phyloP scores from a whole-genome alignment of 192 early-diverging fungal genomes.

The Coemansia sp. region DNA sequence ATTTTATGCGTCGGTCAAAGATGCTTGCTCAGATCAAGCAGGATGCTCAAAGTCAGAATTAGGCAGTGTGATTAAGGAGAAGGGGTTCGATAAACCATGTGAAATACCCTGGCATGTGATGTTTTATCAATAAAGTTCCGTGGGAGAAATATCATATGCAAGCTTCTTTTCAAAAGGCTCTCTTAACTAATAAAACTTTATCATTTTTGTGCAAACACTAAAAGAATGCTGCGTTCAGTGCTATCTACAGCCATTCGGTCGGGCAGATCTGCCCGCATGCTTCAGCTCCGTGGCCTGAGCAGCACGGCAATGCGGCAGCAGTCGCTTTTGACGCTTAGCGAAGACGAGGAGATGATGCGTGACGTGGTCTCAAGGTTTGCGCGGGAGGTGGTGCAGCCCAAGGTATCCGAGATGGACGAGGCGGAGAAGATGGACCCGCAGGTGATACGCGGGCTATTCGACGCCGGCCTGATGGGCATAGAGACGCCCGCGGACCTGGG shows the following conservation, averaged over 20 bases:
- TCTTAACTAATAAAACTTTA: too few relatives aligned
- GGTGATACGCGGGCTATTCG: slow-evolving; percentile 82
- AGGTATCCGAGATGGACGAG: slow-evolving; percentile 90
- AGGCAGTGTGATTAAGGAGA: not conserved
- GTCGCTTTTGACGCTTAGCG: slow-evolving; percentile 80
- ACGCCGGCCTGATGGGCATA: slow-evolving; percentile 93
- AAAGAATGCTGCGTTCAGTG: slow-evolving; percentile 14
- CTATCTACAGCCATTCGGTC: slow-evolving; percentile 2
- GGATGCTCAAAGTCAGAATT: not conserved
- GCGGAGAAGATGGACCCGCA: slow-evolving; percentile 73
- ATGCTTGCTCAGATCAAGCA: slow-evolving; percentile 48
- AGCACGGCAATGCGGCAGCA: not conserved
- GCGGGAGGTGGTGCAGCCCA: slow-evolving; percentile 76
- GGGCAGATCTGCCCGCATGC: not conserved
- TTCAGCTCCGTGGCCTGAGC: not conserved
- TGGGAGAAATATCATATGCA: not conserved
- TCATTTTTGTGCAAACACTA: too few relatives aligned
- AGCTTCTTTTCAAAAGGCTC: slow-evolving; percentile 1
- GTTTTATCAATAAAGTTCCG: slow-evolving; percentile 2
- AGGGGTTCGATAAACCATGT: too few relatives aligned
- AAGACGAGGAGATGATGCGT: slow-evolving; percentile 83
- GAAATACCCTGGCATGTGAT: too few relatives aligned
- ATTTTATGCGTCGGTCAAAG: slow-evolving; percentile 57
- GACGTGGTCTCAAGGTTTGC: slow-evolving; percentile 80
- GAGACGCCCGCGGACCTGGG: slow-evolving; percentile 79